These are phyloP conservation scores for Entomortierella parvispora DNA, from an alignment of 192 early-diverging fungal genomes.

Conservation along the genomic window DNA sequence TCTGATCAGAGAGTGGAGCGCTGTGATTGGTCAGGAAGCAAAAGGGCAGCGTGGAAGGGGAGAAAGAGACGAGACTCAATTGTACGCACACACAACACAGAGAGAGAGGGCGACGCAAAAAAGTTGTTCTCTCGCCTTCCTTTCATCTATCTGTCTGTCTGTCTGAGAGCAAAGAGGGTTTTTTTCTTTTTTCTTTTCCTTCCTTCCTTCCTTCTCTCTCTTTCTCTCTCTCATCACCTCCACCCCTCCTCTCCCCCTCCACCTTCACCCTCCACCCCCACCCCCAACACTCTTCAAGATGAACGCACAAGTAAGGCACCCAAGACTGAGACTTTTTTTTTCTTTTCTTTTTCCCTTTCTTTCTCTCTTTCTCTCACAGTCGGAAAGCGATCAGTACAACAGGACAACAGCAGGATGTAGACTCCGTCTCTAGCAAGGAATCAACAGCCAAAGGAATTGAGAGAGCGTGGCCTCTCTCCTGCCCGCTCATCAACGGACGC, in stretches of 20 bases:
- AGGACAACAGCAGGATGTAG: no score
- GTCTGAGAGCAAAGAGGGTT: no score
- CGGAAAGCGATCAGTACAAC: no score
- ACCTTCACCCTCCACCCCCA: not conserved
- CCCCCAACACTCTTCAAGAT: constrained; percentile 3
- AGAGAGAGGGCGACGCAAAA: no score
- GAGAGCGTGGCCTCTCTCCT: no score
- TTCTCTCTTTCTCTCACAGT: not conserved
- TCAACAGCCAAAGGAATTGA: no score
- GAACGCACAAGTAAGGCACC: constrained; percentile 52
- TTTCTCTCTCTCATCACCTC: not conserved
- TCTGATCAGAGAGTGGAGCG: not conserved
- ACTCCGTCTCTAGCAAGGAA: no score
- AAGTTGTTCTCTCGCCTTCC: not conserved
- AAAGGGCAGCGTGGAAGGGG: not conserved
- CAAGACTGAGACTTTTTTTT: not conserved
- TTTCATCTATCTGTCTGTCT: constrained; percentile 1
- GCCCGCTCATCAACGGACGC: no score
- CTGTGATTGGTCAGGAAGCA: not conserved
- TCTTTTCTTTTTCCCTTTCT: not conserved
- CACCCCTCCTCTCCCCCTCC: not conserved
- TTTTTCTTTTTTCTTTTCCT: constrained; percentile 6
- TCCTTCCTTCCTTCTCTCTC: constrained; percentile 6
- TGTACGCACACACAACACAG: no score
- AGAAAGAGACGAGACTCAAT: no score